Evolutionary conservation across 805 yeast species (phyloP), one percentile per base, ranked within the genome.

Genomic region (Kazachstania kunashirensis): DNA sequence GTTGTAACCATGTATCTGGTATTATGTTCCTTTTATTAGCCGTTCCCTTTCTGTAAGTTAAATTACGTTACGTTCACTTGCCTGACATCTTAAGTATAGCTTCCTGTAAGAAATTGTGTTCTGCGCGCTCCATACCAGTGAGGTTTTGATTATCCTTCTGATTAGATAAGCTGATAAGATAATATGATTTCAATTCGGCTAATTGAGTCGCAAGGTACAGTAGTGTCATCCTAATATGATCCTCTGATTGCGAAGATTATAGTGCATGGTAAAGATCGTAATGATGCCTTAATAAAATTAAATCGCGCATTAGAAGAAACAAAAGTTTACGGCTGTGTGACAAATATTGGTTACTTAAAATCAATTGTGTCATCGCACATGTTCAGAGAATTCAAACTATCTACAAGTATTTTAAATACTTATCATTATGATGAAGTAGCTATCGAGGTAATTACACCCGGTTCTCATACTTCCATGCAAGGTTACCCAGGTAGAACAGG

Each of bases 211-310:
- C n/a, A n/a, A 45, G 98, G 98, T 45, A 80, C 96, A 10, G 76
- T 70, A 25, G 67, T 89, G 42, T 79, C 94, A 43, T 85, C 96
- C 17, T 96, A 92, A 60, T 89, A 85, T 59, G 98, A 88, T 62
- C 97, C 97, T 33, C 85, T 96, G 9, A 68, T 89, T 47, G 97
- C 97, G 31, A 89, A 89, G 64, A 88, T 92, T 49, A 89, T 89
- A 61, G 97, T 92, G 23, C 89, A 86, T 52, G 97, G 96, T 30
- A 75, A 70, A 39, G 88, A 84, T 57, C 77, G 98, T 60, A 72
- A 70, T 31, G 97, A 88, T 41, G 95, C 96, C 3, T 68, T 92
- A 44, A 55, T 55, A 41, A 80, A 84, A 53, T 70, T 92, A 53
- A 77, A 83, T 56, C 66, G 71, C 49, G 97, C 96, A 5, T 67